Evolutionary conservation across 352 stramenopile species (phyloP).

Genomic region (Nothophytophthora sp.): DNA sequence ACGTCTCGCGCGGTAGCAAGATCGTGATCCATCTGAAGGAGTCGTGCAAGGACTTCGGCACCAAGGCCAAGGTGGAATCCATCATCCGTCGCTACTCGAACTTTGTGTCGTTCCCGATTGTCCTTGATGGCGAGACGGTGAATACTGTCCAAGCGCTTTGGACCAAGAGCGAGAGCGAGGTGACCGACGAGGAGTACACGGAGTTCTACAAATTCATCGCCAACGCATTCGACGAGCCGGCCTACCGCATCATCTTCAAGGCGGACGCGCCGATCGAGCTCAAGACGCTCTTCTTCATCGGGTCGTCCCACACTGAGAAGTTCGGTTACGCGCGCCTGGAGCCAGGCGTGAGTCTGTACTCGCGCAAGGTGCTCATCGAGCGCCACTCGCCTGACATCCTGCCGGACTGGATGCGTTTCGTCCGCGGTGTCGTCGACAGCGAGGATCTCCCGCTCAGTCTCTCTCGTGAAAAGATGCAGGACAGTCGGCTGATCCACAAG

Average conservation of each 20-base stretch:
- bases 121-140: conserved; percentile 96
- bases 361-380: conserved; percentile 99
- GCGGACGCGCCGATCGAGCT: conserved; percentile 98
- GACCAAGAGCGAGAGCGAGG: conserved; percentile 94
- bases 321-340: conserved; percentile 96
- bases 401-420: conserved; percentile 97
- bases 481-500: conserved; percentile 96
- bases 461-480: conserved; percentile 99
- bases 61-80: conserved; percentile 91
- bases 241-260: conserved; percentile 96
- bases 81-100: conserved; percentile 99
- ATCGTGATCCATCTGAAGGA: conserved; percentile 99
- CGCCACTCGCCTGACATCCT: conserved; percentile 96
- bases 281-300: conserved; percentile 98
- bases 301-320: conserved; percentile 97
- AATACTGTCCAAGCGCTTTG: conserved; percentile 99
- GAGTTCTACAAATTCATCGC: conserved; percentile 98
- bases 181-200: conserved; percentile 97
- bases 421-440: conserved; percentile 93
- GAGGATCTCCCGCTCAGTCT: conserved; percentile 99
- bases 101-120: conserved; percentile 99
- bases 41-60: conserved; percentile 95
- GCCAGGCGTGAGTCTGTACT: conserved; percentile 98
- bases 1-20: conserved; percentile 92
- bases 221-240: conserved; percentile 94